phyloP scores from a whole-genome alignment of 176 grass and related monocot genomes.

The Canna indica region DNA sequence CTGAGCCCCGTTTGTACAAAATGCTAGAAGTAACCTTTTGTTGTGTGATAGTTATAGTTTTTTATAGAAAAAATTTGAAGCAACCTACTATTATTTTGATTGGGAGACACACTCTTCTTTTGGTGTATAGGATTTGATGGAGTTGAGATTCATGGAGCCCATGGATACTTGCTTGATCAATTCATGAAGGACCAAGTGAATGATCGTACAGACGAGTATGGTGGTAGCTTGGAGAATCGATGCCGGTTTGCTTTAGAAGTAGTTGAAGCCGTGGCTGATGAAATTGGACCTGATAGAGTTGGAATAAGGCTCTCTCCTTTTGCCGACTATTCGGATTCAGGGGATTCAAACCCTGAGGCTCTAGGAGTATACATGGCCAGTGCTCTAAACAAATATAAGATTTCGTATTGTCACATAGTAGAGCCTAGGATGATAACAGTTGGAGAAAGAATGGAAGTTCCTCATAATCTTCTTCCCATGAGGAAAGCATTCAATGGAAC shows the following conservation, averaged over 20 bases:
- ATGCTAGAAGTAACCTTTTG: neutral
- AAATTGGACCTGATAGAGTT: constrained; percentile 62
- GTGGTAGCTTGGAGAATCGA: constrained; percentile 60
- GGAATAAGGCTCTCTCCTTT: constrained; percentile 73
- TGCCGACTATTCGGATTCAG: constrained; percentile 30
- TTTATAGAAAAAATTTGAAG: neutral
- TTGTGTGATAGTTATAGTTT: neutral
- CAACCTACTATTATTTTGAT: neutral
- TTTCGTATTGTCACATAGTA: constrained; percentile 56
- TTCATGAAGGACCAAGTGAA: constrained; percentile 71
- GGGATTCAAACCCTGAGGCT: constrained; percentile 49
- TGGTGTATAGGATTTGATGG: constrained; percentile 66
- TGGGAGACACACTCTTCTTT: neutral
- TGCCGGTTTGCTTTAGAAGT: constrained; percentile 66
- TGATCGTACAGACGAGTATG: constrained; percentile 53
- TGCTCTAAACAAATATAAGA: constrained; percentile 41
- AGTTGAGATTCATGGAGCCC: constrained; percentile 72
- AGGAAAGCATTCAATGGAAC: constrained; percentile 54
- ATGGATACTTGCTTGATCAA: constrained; percentile 77
- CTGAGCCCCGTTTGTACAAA: neutral
- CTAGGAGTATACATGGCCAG: constrained; percentile 57
- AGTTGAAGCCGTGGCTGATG: constrained; percentile 41
- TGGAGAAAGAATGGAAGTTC: constrained; percentile 33
- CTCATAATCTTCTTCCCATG: constrained; percentile 35
- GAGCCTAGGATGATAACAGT: constrained; percentile 44